phyloP scores from a whole-genome alignment of 2,329 filamentous ascomycete genomes.

The Metarhizium humberi region DNA sequence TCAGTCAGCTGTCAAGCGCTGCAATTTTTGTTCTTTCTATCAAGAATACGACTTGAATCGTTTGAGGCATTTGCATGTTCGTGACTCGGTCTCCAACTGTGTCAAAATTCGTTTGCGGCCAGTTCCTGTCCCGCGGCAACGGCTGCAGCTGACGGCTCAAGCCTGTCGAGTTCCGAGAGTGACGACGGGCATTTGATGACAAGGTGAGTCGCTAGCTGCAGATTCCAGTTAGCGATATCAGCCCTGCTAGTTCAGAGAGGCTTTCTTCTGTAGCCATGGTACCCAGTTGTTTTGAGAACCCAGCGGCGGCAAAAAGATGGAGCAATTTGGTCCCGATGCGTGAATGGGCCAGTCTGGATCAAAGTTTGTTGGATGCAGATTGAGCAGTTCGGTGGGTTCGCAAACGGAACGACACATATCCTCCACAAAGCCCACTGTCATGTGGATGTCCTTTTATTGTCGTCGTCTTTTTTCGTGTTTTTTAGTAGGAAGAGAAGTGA shows the following conservation, averaged over 20 bases:
- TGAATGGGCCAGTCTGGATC: slow-evolving; percentile 1
- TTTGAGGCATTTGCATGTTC: neutral
- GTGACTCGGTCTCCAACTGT: neutral
- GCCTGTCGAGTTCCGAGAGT: neutral
- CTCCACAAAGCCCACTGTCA: neutral
- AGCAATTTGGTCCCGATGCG: neutral
- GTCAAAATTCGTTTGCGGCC: neutral
- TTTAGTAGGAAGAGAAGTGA: neutral
- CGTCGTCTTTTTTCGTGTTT: neutral
- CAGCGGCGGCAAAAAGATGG: slow-evolving; percentile 3
- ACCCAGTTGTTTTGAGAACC: neutral
- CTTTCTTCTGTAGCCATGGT: neutral
- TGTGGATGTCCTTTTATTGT: neutral
- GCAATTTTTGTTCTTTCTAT: neutral
- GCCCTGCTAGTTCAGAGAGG: neutral
- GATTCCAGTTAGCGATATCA: neutral
- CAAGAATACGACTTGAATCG: neutral
- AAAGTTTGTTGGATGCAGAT: neutral
- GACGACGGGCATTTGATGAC: neutral
- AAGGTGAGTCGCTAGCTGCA: neutral
- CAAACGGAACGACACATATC: neutral
- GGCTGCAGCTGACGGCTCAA: neutral
- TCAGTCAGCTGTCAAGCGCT: neutral
- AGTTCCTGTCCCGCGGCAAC: neutral
- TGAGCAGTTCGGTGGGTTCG: neutral